A percentile compares a stretch with the other conserved stretches of the same genome.
phyloP scores from a whole-genome alignment of 106 monocot species.

The Dendrobium chrysotoxum region DNA sequence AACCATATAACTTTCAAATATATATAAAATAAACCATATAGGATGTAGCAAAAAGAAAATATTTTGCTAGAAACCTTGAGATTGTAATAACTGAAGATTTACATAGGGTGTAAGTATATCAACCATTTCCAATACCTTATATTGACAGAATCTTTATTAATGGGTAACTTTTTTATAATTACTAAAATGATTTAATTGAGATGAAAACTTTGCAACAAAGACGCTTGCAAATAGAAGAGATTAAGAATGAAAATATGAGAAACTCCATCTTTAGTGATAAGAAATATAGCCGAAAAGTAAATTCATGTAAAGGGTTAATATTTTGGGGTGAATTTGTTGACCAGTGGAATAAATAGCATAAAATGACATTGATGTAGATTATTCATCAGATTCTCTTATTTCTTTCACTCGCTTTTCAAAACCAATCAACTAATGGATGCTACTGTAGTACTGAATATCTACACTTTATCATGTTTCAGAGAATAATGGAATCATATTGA shows the following conservation, averaged over 20 bases:
- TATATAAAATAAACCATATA: not conserved
- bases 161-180: not conserved
- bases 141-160: not conserved
- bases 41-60: not conserved
- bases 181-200: not conserved
- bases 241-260: not conserved
- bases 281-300: not conserved
- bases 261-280: not conserved
- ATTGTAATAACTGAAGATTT: not conserved
- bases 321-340: not conserved
- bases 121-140: not conserved
- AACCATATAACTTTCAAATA: not conserved
- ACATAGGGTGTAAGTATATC: not conserved
- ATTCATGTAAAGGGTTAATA: not conserved
- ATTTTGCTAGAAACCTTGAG: not conserved
- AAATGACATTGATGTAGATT: not conserved
- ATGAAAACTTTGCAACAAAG: not conserved
- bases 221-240: not conserved
- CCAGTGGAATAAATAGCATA: not conserved
- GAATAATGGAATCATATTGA: too few species aligned
- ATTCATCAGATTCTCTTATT: not conserved
- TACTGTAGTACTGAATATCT: not conserved
- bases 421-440: not conserved
- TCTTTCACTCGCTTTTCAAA: not conserved
- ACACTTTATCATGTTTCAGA: too few species aligned